Percentiles rank a stretch among this genome's conserved stretches.
These are phyloP conservation scores for Dicorynia guianensis DNA, from an alignment of 306 rosid species.

Conservation along the genomic window DNA sequence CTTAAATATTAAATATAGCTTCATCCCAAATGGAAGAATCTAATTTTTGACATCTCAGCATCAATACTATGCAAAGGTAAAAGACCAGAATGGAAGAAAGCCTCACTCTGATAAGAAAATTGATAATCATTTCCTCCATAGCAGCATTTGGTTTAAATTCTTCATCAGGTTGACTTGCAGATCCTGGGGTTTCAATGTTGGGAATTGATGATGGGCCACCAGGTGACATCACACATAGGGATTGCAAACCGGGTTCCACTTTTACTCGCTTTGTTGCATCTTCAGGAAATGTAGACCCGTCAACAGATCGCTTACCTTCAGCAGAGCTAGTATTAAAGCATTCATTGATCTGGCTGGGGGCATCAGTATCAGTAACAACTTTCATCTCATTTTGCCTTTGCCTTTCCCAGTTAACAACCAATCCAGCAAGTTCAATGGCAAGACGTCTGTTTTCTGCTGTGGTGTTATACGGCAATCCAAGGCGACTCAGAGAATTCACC, in stretches of 20 bases:
- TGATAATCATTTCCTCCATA: conserved; percentile 99
- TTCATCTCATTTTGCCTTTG: conserved; percentile 95
- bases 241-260: conserved; percentile 95
- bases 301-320: conserved; percentile 83
- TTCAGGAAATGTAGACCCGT: conserved; percentile 87
- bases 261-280: conserved; percentile 92
- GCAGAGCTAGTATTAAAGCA: conserved; percentile 72
- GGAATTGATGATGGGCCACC: conserved; percentile 96
- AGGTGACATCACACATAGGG: conserved; percentile 93
- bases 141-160: conserved; percentile 99
- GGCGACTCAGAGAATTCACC: conserved; percentile 99
- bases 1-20: conserved; percentile 25
- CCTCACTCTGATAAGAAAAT: conserved; percentile 93
- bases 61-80: conserved; percentile 29
- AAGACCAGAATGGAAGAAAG: conserved; percentile 41
- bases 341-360: conserved; percentile 67
- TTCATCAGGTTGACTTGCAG: conserved; percentile 92
- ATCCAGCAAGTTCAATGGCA: conserved; percentile 99
- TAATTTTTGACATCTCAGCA: conserved; percentile 20
- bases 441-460: conserved; percentile 95
- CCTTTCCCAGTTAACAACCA: conserved; percentile 99
- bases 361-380: conserved; percentile 76
- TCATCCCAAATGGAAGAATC: conserved; percentile 24
- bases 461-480: conserved; percentile 95
- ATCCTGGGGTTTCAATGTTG: conserved; percentile 96